A percentile compares a stretch with the other conserved stretches of the same genome.
phyloP scores from a whole-genome alignment of 2,329 filamentous ascomycete genomes.

The Botrytis tulipae region DNA sequence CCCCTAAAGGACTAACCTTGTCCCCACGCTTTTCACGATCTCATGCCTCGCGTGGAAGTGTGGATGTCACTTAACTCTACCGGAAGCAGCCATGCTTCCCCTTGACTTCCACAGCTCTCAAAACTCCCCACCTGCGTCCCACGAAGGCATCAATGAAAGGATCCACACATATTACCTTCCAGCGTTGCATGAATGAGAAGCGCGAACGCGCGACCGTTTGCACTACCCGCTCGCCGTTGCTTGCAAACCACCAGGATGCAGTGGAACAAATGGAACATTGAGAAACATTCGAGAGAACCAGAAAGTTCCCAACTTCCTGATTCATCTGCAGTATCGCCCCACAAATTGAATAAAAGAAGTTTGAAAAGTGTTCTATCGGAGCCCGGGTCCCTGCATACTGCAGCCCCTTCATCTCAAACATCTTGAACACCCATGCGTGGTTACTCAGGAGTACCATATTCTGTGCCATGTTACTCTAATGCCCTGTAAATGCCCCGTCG shows the following conservation, averaged over 20 bases:
- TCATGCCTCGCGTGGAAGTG: conserved; percentile 18
- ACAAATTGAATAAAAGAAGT: conserved; percentile 1
- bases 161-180: background rate
- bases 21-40: conserved; percentile 14
- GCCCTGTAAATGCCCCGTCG: conserved; percentile 8
- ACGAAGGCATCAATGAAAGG: conserved; percentile 9
- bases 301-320: background rate
- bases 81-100: conserved; percentile 20
- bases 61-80: conserved; percentile 17
- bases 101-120: conserved; percentile 15
- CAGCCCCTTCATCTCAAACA: conserved; percentile 20
- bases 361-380: conserved; percentile 11
- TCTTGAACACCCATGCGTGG: conserved; percentile 4
- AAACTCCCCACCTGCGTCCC: background rate
- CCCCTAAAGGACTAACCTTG: conserved; percentile 17
- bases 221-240: conserved; percentile 12
- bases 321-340: background rate
- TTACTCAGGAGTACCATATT: background rate
- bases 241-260: conserved; percentile 11
- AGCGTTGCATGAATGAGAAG: background rate
- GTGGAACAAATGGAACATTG: conserved; percentile 8
- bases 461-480: conserved; percentile 8
- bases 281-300: background rate
- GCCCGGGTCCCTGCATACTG: conserved; percentile 20
- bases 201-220: conserved; percentile 12